phyloP scores from a whole-genome alignment of 768 basidiomycete genomes.

The Lactarius akahatsu region DNA sequence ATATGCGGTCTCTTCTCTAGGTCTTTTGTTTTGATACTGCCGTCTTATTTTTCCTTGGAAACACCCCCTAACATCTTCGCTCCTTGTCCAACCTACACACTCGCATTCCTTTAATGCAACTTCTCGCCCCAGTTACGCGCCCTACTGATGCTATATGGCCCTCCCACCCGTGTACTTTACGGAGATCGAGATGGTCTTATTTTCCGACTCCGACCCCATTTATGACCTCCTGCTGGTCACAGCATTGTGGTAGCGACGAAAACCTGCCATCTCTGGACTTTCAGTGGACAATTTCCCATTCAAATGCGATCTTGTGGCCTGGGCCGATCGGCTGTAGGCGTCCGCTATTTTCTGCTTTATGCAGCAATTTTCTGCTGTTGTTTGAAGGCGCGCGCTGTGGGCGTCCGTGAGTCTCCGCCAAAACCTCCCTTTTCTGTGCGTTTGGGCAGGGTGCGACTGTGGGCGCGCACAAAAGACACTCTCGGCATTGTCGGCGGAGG shows the following conservation, averaged over 20 bases:
- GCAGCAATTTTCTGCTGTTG: background rate
- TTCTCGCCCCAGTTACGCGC: background rate
- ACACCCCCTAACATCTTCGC: background rate
- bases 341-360: background rate
- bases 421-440: constrained; percentile 13
- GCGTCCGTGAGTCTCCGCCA: constrained; percentile 3
- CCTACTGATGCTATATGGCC: background rate
- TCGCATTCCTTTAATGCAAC: background rate
- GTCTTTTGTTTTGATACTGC: background rate
- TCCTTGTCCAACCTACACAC: background rate
- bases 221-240: background rate
- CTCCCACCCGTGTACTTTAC: background rate
- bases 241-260: background rate
- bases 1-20: background rate
- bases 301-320: constrained; percentile 7
- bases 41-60: background rate
- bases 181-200: background rate
- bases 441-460: constrained; percentile 16
- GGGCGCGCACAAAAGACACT: constrained; percentile 7
- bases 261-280: constrained; percentile 3
- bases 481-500: constrained; percentile 1
- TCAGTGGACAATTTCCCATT: background rate
- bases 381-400: constrained; percentile 15
- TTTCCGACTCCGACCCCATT: constrained; percentile 12
- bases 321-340: constrained; percentile 15